phyloP scores from a whole-genome alignment of 2,329 filamentous ascomycete species.

The Mariannaea sp. region DNA sequence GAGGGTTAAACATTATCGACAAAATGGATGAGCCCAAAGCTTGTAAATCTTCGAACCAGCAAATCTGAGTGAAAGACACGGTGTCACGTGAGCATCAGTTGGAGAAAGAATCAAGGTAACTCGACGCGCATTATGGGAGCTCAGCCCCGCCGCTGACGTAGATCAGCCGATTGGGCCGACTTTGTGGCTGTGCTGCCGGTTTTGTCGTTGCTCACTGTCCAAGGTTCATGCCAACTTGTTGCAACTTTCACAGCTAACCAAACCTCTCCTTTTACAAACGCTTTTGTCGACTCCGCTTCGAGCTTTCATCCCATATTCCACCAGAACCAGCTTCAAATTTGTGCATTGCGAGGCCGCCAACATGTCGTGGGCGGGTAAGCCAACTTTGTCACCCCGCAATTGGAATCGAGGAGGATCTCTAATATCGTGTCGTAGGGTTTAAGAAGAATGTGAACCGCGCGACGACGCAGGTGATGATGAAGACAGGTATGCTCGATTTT shows the following conservation, averaged over 20 bases:
- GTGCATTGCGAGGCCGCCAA: constrained; percentile 35
- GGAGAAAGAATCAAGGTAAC: constrained; percentile 18
- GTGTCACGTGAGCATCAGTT: constrained; percentile 37
- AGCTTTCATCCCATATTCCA: constrained; percentile 16
- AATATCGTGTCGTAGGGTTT: constrained; percentile 47
- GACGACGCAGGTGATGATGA: constrained; percentile 99
- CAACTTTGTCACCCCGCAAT: constrained; percentile 36
- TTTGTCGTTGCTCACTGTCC: constrained; percentile 40
- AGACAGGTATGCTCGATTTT: constrained; percentile 68
- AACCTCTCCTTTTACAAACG: constrained; percentile 22
- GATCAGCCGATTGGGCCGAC: constrained; percentile 40
- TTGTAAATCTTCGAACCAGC: constrained; percentile 1
- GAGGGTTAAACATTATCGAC: constrained; percentile 46
- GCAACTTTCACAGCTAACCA: constrained; percentile 20
- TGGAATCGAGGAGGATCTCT: constrained; percentile 41
- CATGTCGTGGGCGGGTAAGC: constrained; percentile 74
- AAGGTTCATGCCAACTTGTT: constrained; percentile 31
- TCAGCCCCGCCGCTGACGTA: constrained; percentile 40
- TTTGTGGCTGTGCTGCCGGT: constrained; percentile 41
- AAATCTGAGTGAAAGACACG: constrained; percentile 25
- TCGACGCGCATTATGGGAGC: constrained; percentile 11
- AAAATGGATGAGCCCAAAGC: constrained; percentile 13
- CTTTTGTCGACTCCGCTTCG: constrained; percentile 15
- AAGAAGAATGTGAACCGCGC: constrained; percentile 97
- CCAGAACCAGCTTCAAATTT: constrained; percentile 11